phyloP scores from a whole-genome alignment of 1,284 basidiomycete species.

The Stygiomarasmius scandens region DNA sequence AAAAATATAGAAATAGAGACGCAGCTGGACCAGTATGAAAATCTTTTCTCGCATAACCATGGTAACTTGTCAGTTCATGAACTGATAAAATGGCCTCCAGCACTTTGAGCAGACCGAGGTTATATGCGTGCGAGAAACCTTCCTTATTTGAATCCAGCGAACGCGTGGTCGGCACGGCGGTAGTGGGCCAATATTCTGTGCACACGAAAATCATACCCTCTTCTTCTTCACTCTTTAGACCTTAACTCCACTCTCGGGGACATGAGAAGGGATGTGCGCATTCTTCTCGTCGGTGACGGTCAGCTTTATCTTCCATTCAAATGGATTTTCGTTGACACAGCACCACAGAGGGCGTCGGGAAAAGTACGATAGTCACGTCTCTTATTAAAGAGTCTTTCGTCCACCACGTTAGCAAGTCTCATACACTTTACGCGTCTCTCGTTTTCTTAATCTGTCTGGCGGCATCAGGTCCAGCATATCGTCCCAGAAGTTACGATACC shows the following conservation, averaged over 20 bases:
- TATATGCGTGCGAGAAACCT: not conserved
- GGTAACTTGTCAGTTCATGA: no score
- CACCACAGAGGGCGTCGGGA: constrained; percentile 83
- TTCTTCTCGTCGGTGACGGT: constrained; percentile 94
- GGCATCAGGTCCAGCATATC: constrained; percentile 79
- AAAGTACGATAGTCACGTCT: constrained; percentile 93
- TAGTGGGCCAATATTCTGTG: not conserved
- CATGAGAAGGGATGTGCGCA: constrained; percentile 90
- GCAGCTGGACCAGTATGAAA: no score
- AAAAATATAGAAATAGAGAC: no score
- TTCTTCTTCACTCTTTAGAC: constrained; percentile 9
- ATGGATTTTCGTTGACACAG: constrained; percentile 18
- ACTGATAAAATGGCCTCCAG: no score
- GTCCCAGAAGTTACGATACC: constrained; percentile 96
- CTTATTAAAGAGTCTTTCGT: constrained; percentile 95
- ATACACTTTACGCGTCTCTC: constrained; percentile 2
- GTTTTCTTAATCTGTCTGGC: constrained; percentile 19
- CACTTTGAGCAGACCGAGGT: no score
- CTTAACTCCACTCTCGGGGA: constrained; percentile 19
- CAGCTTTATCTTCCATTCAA: constrained; percentile 30
- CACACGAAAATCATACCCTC: constrained; percentile 5
- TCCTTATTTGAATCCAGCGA: not conserved
- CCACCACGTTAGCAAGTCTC: constrained; percentile 65
- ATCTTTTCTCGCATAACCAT: no score
- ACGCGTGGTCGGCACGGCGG: constrained; percentile 3